Percentiles rank a stretch among this genome's conserved stretches.
phyloP scores from a whole-genome alignment of 768 basidiomycete species.

The Mycena polygramma region DNA sequence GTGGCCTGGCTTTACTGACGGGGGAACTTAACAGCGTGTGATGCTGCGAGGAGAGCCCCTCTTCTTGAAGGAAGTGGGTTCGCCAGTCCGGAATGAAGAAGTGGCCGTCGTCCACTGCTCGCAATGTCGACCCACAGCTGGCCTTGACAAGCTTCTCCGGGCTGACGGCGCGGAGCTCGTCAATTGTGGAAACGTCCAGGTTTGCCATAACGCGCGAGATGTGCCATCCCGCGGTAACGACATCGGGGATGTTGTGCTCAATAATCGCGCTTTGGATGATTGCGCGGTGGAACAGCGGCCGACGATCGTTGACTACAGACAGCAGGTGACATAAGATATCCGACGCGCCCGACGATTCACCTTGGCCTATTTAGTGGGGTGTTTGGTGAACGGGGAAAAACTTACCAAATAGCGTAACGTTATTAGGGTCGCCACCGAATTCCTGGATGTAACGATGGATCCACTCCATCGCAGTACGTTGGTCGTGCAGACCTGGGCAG shows the following conservation, averaged over 20 bases:
- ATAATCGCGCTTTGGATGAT: slow-evolving; percentile 81
- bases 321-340: slow-evolving; percentile 75
- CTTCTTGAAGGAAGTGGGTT: slow-evolving; percentile 55
- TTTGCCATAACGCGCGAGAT: slow-evolving; percentile 73
- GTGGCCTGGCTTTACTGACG: background rate
- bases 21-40: slow-evolving; percentile 25
- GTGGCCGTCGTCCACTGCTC: slow-evolving; percentile 76
- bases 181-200: slow-evolving; percentile 66
- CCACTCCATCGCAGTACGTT: slow-evolving; percentile 75
- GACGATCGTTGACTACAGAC: slow-evolving; percentile 69
- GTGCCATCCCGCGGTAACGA: slow-evolving; percentile 73
- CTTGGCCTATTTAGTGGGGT: too few species aligned
- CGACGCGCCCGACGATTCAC: slow-evolving; percentile 62
- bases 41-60: slow-evolving; percentile 33
- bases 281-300: slow-evolving; percentile 78
- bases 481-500: slow-evolving; percentile 69
- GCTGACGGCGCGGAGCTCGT: slow-evolving; percentile 72
- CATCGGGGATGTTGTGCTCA: slow-evolving; percentile 72
- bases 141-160: slow-evolving; percentile 66
- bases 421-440: slow-evolving; percentile 78
- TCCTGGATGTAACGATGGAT: slow-evolving; percentile 67
- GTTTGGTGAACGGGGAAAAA: too few species aligned
- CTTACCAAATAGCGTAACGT: slow-evolving; percentile 64
- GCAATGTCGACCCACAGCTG: slow-evolving; percentile 59
- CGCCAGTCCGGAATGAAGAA: slow-evolving; percentile 77